Evolutionary conservation across 306 rosid species (phyloP), one percentile per base, ranked within the genome.

Genomic region (Neltuma alba): DNA sequence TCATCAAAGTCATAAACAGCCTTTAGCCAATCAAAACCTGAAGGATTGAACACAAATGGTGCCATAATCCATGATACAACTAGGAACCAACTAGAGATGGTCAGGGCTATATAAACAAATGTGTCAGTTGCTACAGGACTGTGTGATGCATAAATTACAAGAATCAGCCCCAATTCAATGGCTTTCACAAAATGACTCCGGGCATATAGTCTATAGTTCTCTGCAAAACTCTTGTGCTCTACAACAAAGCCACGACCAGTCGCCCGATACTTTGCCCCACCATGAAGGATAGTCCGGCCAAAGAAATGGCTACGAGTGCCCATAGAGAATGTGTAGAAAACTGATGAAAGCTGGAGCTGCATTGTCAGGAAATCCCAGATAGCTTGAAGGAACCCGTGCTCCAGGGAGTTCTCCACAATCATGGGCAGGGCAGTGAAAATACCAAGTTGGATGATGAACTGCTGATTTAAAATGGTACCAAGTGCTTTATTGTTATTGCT

Each of bases 251-350:
- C 61, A 21, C 61, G 61, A 54, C 61, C 61, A 21, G 61, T 54
- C 2, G 61, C 61, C 12, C 61, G 61, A 54, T 54, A 54, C 61
- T 54, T 54, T 54, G 61, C 61, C 21, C 61, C 61, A 54, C 61
- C 61, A 54, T 54, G 61, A 54, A 54, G 61, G 28, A 54, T 54
- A n/a, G 61, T 54, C 61, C 61, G 61, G 27, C 61, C 61, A 54
- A 54, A 54, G 61, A 54, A 54, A 54, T 54, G 61, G 27, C 61
- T 54, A n/a, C 61, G 61, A 54, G 61, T 54, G 9, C 61, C 61
- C 61, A 54, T 54, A 9, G 61, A 54, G 61, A 54, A 54, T 9
- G 61, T 54, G 61, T 54, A 54, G 27, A 54, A 54, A 54, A 54
- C 61, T 54, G 61, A 54, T 21, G 61, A 54, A 54, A 54, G 61